Evolutionary conservation across 768 basidiomycete species (phyloP).

Genomic region (Tremella yokohamensis): DNA sequence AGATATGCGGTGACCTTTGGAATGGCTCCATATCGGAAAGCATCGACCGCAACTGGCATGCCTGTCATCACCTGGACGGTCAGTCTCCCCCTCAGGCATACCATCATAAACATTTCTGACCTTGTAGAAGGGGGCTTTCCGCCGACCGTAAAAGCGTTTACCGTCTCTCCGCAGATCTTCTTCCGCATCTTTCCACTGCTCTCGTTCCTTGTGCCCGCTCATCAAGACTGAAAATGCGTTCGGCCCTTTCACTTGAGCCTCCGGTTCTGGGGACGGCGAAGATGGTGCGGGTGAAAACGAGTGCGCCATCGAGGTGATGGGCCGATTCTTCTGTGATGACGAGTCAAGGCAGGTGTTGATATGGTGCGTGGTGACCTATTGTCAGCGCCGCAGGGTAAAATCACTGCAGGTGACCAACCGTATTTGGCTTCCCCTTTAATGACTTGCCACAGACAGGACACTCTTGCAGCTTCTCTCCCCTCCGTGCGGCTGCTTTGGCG

Average conservation of each 20-base stretch:
- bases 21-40: conserved; percentile 88
- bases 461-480: conserved; percentile 23
- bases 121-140: conserved; percentile 93
- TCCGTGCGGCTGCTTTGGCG: conserved; percentile 4
- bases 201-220: conserved; percentile 75
- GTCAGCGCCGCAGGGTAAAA: background rate
- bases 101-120: conserved; percentile 48
- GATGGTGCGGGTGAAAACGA: conserved; percentile 30
- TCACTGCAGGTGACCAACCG: conserved; percentile 36
- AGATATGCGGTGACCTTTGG: conserved; percentile 88
- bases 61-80: conserved; percentile 65
- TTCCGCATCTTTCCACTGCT: conserved; percentile 77
- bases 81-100: background rate
- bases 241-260: conserved; percentile 32
- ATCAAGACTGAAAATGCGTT: conserved; percentile 79
- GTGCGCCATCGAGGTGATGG: conserved; percentile 39
- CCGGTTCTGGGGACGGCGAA: conserved; percentile 27
- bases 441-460: conserved; percentile 44
- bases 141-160: conserved; percentile 52
- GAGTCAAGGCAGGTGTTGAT: conserved; percentile 61
- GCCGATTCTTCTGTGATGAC: conserved; percentile 30
- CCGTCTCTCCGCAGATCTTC: conserved; percentile 49
- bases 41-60: conserved; percentile 97
- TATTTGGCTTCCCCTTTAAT: conserved; percentile 37
- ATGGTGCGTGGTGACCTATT: conserved; percentile 59